Evolutionary conservation across 2,329 filamentous ascomycete species (phyloP).

Genomic region (Pleomassaria siparia): DNA sequence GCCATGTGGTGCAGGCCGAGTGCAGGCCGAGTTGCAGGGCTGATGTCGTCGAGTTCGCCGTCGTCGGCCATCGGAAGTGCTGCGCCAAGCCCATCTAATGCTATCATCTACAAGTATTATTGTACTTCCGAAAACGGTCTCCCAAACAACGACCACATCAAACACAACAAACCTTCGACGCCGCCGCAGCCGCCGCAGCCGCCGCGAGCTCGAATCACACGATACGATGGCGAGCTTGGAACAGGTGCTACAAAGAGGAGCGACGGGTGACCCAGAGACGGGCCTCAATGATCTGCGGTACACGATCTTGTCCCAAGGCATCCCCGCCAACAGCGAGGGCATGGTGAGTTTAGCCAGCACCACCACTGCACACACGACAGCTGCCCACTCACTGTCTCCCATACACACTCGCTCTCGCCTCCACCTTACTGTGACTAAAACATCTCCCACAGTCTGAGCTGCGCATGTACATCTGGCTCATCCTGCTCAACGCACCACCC

Average conservation of each 20-base stretch:
- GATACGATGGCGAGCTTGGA: conserved; percentile 58
- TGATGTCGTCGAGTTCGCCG: too few species aligned
- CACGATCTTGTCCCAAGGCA: conserved; percentile 73
- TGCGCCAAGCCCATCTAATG: too few species aligned
- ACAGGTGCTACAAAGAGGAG: conserved; percentile 76
- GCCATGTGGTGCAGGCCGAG: too few species aligned
- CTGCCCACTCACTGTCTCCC: not conserved
- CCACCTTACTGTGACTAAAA: not conserved
- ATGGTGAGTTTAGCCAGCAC: conserved; percentile 61
- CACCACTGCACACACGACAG: too few species aligned
- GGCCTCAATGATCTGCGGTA: conserved; percentile 71
- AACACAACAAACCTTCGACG: not conserved
- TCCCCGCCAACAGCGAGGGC: conserved; percentile 77
- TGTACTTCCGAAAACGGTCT: not conserved
- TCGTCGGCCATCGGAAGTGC: not conserved
- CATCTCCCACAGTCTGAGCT: conserved; percentile 70
- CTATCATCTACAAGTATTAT: too few species aligned
- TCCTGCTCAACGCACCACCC: conserved; percentile 84
- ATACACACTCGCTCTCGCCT: not conserved
- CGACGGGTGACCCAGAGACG: conserved; percentile 67
- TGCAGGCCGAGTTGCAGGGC: too few species aligned
- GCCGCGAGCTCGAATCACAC: not conserved
- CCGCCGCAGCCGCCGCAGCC: too few species aligned
- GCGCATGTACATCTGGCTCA: conserved; percentile 94
- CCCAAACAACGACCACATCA: not conserved